Percentiles rank a stretch among this genome's conserved stretches.
Conservation (phyloP, 2,329 filamentous ascomycete species). For the Pseudogymnoascus sp. region DNA sequence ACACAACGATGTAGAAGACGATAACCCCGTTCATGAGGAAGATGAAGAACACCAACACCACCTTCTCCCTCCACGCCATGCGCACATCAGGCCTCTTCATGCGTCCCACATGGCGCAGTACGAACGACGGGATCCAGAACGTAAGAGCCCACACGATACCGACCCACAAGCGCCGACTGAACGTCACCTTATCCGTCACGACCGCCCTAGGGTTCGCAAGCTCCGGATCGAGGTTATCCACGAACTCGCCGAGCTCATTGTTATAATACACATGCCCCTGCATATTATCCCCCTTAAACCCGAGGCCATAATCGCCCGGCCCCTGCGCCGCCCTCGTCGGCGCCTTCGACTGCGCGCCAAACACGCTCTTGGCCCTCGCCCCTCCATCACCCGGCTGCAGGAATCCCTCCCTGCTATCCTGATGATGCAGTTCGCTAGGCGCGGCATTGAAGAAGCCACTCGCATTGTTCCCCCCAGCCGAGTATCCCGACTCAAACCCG, state of each 20-base stretch:
- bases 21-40: constrained; percentile 70
- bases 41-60: constrained; percentile 76
- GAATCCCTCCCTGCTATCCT: constrained; percentile 65
- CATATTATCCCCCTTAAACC: constrained; percentile 71
- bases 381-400: constrained; percentile 29
- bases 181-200: constrained; percentile 56
- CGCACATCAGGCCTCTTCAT: constrained; percentile 97
- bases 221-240: constrained; percentile 65
- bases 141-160: constrained; percentile 76
- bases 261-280: constrained; percentile 69
- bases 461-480: constrained; percentile 39
- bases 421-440: constrained; percentile 50
- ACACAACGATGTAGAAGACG: constrained; percentile 85
- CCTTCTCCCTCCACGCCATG: constrained; percentile 94
- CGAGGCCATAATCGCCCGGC: constrained; percentile 81
- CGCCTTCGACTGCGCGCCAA: constrained; percentile 51
- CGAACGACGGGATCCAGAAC: constrained; percentile 86
- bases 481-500: constrained; percentile 65
- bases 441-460: constrained; percentile 61
- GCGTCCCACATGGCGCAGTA: constrained; percentile 71
- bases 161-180: constrained; percentile 68
- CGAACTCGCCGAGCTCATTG: constrained; percentile 53
- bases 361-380: constrained; percentile 38
- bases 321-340: constrained; percentile 48
- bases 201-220: constrained; percentile 69